Conservation (phyloP, 2,329 filamentous ascomycete species). For the Ascocoryne sarcoides region DNA sequence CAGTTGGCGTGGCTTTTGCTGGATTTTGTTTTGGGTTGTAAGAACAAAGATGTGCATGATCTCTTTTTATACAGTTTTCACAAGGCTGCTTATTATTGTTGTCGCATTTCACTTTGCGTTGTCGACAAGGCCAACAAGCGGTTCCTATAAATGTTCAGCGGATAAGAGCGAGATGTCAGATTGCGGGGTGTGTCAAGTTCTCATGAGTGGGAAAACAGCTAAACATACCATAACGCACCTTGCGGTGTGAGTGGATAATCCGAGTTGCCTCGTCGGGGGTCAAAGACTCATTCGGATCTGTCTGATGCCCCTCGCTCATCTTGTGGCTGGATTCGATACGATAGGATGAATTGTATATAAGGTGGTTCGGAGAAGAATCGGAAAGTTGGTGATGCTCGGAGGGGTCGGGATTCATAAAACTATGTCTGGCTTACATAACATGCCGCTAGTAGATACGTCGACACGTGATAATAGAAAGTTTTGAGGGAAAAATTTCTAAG, state of each 20-base stretch:
- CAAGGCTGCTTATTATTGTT: conserved; percentile 62
- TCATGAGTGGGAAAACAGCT: background rate
- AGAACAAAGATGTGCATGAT: conserved; percentile 55
- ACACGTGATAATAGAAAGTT: too few species aligned
- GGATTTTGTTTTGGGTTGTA: conserved; percentile 51
- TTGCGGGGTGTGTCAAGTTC: background rate
- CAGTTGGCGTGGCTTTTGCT: conserved; percentile 12
- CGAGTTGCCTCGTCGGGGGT: conserved; percentile 53
- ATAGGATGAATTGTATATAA: too few species aligned
- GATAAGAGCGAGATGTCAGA: background rate
- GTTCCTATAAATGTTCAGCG: conserved; percentile 20
- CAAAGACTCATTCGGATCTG: conserved; percentile 18
- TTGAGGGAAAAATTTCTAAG: too few species aligned
- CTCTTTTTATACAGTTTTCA: conserved; percentile 59
- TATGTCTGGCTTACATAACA: too few species aligned
- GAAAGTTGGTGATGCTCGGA: too few species aligned
- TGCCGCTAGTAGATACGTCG: too few species aligned
- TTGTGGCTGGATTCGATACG: too few species aligned
- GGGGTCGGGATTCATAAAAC: too few species aligned
- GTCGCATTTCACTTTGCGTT: conserved; percentile 62
- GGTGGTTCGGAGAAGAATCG: too few species aligned
- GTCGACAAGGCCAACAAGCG: conserved; percentile 55
- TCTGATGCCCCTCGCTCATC: conserved; percentile 17
- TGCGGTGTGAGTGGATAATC: conserved; percentile 61
- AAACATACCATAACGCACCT: conserved; percentile 56